These are phyloP conservation scores for Salix exigua DNA, from an alignment of 345 rosid genomes.

Conservation along the genomic window DNA sequence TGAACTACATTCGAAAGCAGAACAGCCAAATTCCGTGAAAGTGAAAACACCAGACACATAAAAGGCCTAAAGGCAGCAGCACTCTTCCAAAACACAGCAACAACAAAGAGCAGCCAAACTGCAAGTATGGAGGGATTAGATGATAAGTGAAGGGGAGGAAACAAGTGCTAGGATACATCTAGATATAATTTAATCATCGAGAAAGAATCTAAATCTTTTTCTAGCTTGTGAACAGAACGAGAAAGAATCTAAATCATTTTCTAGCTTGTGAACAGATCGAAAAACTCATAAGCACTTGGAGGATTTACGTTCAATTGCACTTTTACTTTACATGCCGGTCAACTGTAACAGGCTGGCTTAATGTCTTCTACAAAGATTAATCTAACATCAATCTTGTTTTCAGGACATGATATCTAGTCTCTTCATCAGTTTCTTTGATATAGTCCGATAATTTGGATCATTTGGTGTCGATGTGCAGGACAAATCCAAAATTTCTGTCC, in stretches of 20 bases:
- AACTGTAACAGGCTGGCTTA: background rate
- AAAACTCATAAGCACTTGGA: background rate
- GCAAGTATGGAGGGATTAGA: background rate
- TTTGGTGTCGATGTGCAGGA: background rate
- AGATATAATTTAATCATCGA: background rate
- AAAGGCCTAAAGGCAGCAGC: background rate
- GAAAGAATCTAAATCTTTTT: background rate
- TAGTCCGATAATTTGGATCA: background rate
- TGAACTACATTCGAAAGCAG: background rate
- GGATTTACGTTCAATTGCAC: background rate
- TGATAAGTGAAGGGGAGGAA: background rate
- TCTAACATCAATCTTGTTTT: background rate
- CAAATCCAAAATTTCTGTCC: background rate
- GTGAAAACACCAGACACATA: background rate
- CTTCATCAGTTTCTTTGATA: background rate
- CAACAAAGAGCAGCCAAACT: conserved; percentile 19
- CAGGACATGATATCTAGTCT: background rate
- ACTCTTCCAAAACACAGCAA: conserved; percentile 17
- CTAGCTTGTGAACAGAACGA: background rate
- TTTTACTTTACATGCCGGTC: background rate
- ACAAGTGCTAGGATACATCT: background rate
- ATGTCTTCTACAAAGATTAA: background rate
- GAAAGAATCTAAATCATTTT: background rate
- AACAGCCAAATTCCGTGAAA: background rate
- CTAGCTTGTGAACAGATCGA: background rate